Percentiles rank a stretch among this genome's conserved stretches.
phyloP scores from a whole-genome alignment of 306 rosid species.

The Canavalia gladiata region DNA sequence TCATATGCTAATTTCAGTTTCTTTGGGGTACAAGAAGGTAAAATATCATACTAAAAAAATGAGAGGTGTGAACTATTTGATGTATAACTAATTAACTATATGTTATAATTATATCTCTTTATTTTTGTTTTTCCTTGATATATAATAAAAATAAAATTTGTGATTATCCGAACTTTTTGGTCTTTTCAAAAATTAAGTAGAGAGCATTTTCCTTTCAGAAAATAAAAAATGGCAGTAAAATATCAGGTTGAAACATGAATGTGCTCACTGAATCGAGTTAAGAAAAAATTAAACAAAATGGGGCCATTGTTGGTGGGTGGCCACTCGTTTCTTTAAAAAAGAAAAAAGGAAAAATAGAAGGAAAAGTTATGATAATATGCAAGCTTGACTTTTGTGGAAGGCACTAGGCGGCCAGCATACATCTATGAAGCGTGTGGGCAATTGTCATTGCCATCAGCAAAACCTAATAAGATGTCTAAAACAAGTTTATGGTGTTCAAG shows the following conservation, averaged over 20 bases:
- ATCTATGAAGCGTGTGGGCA: conserved; percentile 24
- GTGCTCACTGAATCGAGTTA: neutral
- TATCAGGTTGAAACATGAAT: neutral
- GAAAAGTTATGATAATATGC: neutral
- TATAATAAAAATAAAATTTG: neutral
- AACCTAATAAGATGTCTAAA: conserved; percentile 1
- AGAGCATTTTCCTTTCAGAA: neutral
- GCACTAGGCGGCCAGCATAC: neutral
- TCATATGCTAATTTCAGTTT: conserved; percentile 11
- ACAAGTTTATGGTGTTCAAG: neutral
- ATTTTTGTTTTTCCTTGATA: neutral
- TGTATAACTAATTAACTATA: neutral
- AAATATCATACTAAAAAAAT: neutral
- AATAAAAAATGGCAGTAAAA: neutral
- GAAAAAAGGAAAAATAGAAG: neutral
- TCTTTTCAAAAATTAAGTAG: neutral
- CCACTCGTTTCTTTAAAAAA: neutral
- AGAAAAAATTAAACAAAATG: conserved; percentile 22
- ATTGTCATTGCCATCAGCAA: conserved; percentile 31
- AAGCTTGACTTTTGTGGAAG: conserved; percentile 32
- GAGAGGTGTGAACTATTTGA: neutral
- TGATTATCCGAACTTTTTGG: neutral
- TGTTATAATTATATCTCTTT: neutral
- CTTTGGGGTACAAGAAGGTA: neutral
- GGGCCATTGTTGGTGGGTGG: conserved; percentile 16